A percentile compares a stretch with the other conserved stretches of the same genome.
Conservation (phyloP, 2,329 filamentous ascomycete species). For the Colletotrichum navitas region DNA sequence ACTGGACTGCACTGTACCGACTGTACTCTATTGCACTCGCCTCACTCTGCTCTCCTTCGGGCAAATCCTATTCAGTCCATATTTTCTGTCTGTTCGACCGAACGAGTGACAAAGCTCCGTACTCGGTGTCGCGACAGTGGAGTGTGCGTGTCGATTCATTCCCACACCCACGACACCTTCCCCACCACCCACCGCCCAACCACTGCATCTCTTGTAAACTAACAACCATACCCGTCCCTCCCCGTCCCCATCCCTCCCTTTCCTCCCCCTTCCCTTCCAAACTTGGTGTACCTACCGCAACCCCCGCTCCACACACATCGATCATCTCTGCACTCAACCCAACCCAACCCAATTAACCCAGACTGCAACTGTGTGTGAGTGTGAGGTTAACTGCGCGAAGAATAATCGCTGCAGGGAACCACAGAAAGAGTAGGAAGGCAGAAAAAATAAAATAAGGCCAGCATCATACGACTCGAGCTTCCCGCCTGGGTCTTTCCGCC, state of each 20-base stretch:
- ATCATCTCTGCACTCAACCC: neutral
- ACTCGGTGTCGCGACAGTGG: neutral
- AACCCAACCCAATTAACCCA: neutral
- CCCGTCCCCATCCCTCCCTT: no score
- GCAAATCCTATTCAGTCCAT: neutral
- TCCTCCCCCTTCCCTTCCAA: no score
- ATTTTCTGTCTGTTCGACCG: neutral
- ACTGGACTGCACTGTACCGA: neutral
- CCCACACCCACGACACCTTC: no score
- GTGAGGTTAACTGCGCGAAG: neutral
- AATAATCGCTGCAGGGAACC: neutral
- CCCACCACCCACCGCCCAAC: no score
- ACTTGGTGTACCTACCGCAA: neutral
- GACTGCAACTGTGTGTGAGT: neutral
- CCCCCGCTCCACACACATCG: slow-evolving; percentile 1
- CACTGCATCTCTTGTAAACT: no score
- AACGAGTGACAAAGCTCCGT: neutral
- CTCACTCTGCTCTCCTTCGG: neutral
- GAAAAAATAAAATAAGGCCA: slow-evolving; percentile 22
- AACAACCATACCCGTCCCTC: no score
- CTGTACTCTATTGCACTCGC: neutral
- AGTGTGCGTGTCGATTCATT: neutral
- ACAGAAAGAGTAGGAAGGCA: neutral
- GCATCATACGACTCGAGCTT: slow-evolving; percentile 37
- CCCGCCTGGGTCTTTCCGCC: slow-evolving; percentile 29